These are phyloP conservation scores for Thalassiosira pacifica DNA, from an alignment of 352 stramenopile species.

Conservation along the genomic window DNA sequence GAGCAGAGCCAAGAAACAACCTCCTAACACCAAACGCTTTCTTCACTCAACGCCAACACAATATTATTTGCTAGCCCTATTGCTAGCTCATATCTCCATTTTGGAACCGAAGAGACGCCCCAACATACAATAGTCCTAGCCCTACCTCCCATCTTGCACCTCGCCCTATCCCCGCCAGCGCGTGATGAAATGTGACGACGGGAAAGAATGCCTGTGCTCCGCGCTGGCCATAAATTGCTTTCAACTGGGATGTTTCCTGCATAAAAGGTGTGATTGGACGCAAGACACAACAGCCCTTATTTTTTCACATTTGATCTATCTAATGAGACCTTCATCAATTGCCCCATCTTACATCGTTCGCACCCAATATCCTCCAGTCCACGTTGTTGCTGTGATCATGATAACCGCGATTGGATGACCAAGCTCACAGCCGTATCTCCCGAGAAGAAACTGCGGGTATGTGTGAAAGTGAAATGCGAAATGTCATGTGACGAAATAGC, in stretches of 20 bases:
- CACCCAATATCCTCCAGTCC: neutral
- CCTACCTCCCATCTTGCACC: too few species aligned
- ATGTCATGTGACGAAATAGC: neutral
- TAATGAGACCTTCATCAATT: neutral
- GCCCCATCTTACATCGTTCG: neutral
- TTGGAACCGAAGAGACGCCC: too few species aligned
- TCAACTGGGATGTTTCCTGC: conserved; percentile 34
- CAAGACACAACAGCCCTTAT: neutral
- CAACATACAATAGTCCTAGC: too few species aligned
- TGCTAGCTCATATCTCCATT: too few species aligned
- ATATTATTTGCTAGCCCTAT: too few species aligned
- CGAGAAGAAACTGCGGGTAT: conserved; percentile 53
- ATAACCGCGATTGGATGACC: conserved; percentile 75
- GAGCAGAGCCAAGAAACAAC: too few species aligned
- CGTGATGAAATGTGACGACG: neutral
- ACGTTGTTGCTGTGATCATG: conserved; percentile 8
- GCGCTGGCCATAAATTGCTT: conserved; percentile 36
- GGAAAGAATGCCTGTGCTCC: conserved; percentile 20
- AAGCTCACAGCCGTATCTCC: conserved; percentile 57
- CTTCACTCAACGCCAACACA: too few species aligned
- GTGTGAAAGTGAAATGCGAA: neutral
- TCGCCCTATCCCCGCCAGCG: too few species aligned
- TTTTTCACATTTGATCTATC: neutral
- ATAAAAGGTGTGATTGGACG: neutral
- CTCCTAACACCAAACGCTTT: too few species aligned